A percentile compares a stretch with the other conserved stretches of the same genome.
phyloP scores from a whole-genome alignment of 2,329 filamentous ascomycete genomes.

The Curvularia lunata region DNA sequence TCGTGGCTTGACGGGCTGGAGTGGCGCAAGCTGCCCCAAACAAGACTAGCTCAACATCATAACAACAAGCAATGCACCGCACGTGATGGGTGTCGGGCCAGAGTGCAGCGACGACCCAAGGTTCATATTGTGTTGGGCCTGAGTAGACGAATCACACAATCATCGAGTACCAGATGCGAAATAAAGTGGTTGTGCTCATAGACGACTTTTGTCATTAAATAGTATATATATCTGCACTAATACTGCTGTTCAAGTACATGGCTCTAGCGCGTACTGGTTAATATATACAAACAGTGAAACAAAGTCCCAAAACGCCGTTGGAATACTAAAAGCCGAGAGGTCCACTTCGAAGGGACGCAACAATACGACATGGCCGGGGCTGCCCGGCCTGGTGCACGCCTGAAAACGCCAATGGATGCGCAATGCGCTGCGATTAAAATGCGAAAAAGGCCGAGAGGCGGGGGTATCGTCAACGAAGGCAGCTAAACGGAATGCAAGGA shows the following conservation, averaged over 20 bases:
- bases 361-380: conserved; percentile 8
- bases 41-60: conserved; percentile 3
- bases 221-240: background rate
- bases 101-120: background rate
- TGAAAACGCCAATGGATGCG: conserved; percentile 14
- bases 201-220: background rate
- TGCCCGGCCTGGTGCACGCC: conserved; percentile 7
- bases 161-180: background rate
- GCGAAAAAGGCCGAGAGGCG: conserved; percentile 14
- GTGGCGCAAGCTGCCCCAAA: conserved; percentile 9
- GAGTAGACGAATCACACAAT: background rate
- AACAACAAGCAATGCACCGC: background rate
- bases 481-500: conserved; percentile 10
- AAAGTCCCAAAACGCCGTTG: background rate
- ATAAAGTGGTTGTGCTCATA: background rate
- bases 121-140: background rate
- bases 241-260: background rate
- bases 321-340: background rate
- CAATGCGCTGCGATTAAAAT: conserved; percentile 5
- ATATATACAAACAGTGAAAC: background rate
- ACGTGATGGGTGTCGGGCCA: background rate
- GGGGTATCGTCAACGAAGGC: conserved; percentile 28
- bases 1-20: background rate
- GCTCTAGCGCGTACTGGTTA: background rate
- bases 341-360: conserved; percentile 1